phyloP scores from a whole-genome alignment of 1,284 basidiomycete genomes.

The Butyriboletus appendiculatus region DNA sequence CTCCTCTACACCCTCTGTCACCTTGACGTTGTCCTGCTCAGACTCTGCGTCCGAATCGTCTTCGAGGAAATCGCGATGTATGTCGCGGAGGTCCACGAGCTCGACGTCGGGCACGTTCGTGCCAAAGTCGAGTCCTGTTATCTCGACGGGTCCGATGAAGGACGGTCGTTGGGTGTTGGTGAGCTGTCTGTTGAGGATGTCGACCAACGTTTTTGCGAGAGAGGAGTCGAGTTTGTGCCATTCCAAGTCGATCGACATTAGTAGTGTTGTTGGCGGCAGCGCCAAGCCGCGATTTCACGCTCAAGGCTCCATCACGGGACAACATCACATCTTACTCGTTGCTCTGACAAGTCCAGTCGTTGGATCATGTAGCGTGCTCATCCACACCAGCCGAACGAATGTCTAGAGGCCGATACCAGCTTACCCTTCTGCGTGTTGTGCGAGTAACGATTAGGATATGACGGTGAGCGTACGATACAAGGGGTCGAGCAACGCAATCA shows the following conservation, averaged over 20 bases:
- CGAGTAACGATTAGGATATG: background rate
- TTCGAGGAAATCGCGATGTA: constrained; percentile 91
- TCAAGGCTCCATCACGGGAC: background rate
- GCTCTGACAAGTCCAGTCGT: background rate
- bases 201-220: constrained; percentile 72
- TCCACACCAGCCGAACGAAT: background rate
- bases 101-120: constrained; percentile 82
- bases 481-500: constrained; percentile 4
- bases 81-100: constrained; percentile 90
- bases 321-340: background rate
- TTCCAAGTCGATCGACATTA: constrained; percentile 78
- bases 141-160: constrained; percentile 90
- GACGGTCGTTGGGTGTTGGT: constrained; percentile 73
- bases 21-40: constrained; percentile 50
- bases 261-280: constrained; percentile 22
- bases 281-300: background rate
- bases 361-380: background rate
- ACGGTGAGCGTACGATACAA: constrained; percentile 4
- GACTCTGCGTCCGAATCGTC: constrained; percentile 45
- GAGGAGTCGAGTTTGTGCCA: constrained; percentile 74
- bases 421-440: background rate
- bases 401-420: background rate
- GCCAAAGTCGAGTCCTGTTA: constrained; percentile 89
- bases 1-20: constrained; percentile 51
- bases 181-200: constrained; percentile 82